phyloP scores from a whole-genome alignment of 768 basidiomycete species.

The Tricholoma saponaceum region DNA sequence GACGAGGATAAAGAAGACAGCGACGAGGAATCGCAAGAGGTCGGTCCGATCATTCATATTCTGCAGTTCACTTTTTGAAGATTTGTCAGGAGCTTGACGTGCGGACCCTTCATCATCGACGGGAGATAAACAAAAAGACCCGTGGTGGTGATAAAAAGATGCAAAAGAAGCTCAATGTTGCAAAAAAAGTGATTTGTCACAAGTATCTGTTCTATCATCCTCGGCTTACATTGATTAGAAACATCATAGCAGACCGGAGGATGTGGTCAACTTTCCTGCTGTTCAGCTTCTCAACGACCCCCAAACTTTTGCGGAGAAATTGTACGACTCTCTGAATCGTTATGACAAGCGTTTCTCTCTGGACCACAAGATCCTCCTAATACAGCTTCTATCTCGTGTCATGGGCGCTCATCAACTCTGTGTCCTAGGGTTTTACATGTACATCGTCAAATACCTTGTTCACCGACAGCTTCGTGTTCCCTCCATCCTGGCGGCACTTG shows the following conservation, averaged over 20 bases:
- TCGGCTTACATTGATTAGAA: conserved; percentile 24
- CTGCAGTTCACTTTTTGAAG: not conserved
- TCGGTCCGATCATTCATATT: conserved; percentile 14
- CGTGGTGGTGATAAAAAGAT: conserved; percentile 79
- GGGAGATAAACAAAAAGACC: conserved; percentile 93
- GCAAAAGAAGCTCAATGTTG: conserved; percentile 62
- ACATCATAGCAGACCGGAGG: conserved; percentile 24
- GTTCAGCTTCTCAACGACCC: conserved; percentile 92
- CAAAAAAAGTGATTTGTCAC: conserved; percentile 57
- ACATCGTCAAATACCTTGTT: conserved; percentile 90
- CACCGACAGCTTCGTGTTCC: conserved; percentile 92
- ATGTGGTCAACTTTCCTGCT: conserved; percentile 79
- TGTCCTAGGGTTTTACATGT: conserved; percentile 93
- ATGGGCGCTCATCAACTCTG: conserved; percentile 92
- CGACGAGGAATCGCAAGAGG: conserved; percentile 66
- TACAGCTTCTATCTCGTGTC: conserved; percentile 93
- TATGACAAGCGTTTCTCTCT: conserved; percentile 95
- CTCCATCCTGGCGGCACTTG: conserved; percentile 88
- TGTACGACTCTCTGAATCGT: conserved; percentile 77
- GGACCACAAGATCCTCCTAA: conserved; percentile 95
- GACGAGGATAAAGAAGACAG: conserved; percentile 74
- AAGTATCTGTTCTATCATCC: not conserved
- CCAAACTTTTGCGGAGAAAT: conserved; percentile 91
- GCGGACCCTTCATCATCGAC: conserved; percentile 74
- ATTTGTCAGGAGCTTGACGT: conserved; percentile 56